Evolutionary conservation across 1,139 yeast species (phyloP).

Genomic region (Saccharomyces hybrid): DNA sequence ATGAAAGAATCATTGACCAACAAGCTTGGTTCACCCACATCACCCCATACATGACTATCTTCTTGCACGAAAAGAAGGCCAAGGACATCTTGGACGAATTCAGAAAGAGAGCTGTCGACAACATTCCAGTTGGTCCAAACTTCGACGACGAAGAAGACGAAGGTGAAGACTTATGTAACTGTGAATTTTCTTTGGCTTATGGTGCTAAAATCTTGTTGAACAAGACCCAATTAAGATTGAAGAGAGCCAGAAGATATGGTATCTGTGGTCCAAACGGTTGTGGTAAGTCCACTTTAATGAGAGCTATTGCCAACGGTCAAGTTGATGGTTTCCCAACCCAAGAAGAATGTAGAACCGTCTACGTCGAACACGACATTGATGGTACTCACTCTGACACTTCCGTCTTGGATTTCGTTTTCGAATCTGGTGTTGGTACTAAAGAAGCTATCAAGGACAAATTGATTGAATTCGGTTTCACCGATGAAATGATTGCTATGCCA

Average conservation of each 20-base stretch:
- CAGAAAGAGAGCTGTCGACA: conserved; percentile 94
- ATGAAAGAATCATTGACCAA: conserved; percentile 93
- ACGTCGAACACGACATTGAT: conserved; percentile 99
- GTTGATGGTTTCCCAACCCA: conserved; percentile 99
- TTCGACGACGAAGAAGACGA: conserved; percentile 99
- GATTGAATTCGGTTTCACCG: conserved; percentile 84
- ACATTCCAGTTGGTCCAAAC: conserved; percentile 92
- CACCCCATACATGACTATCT: conserved; percentile 91
- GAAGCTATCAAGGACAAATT: conserved; percentile 67
- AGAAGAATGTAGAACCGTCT: conserved; percentile 96
- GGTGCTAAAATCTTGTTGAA: conserved; percentile 99
- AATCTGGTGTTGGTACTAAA: conserved; percentile 74
- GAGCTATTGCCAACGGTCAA: conserved; percentile 99
- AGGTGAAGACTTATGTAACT: conserved; percentile 99
- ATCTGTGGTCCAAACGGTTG: conserved; percentile 99
- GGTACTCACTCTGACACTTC: conserved; percentile 96
- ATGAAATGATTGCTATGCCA: conserved; percentile 86
- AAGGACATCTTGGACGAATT: conserved; percentile 86
- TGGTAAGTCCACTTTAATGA: conserved; percentile 99
- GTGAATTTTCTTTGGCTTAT: conserved; percentile 99
- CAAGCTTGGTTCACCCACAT: conserved; percentile 82
- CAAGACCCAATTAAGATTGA: conserved; percentile 98
- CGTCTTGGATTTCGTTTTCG: conserved; percentile 82
- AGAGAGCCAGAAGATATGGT: conserved; percentile 99
- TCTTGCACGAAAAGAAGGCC: conserved; percentile 89